Percentiles rank a stretch among this genome's conserved stretches.
Conservation (phyloP, 2,329 filamentous ascomycete genomes). For the Boeremia lycopersici region DNA sequence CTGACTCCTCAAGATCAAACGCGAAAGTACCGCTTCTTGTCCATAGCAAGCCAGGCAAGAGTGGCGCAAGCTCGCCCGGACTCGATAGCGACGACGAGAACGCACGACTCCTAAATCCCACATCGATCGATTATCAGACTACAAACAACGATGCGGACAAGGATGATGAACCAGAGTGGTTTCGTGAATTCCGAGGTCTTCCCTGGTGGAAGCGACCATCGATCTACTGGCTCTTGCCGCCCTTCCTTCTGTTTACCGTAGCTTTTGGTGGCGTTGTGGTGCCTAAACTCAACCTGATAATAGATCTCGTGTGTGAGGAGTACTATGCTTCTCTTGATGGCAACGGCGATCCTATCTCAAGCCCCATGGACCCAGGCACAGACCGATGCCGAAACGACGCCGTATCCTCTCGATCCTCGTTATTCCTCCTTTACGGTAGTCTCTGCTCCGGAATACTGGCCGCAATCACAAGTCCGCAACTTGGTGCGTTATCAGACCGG, state of each 20-base stretch:
- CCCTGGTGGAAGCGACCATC: slow-evolving; percentile 59
- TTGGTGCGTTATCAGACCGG: slow-evolving; percentile 85
- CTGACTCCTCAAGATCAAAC: slow-evolving; percentile 15
- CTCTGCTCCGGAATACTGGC: slow-evolving; percentile 78
- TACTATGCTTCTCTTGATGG: slow-evolving; percentile 70
- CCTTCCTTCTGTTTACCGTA: slow-evolving; percentile 80
- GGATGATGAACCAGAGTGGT: slow-evolving; percentile 35
- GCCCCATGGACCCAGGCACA: slow-evolving; percentile 49
- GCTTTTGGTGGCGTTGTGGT: slow-evolving; percentile 87
- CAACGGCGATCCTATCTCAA: slow-evolving; percentile 44
- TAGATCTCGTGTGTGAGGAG: slow-evolving; percentile 80
- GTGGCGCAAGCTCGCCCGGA: slow-evolving; percentile 20
- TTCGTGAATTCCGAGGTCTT: slow-evolving; percentile 47
- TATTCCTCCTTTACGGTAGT: slow-evolving; percentile 77
- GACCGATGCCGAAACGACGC: slow-evolving; percentile 77
- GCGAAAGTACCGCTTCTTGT: slow-evolving; percentile 17
- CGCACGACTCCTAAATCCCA: slow-evolving; percentile 33
- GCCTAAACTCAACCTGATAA: slow-evolving; percentile 84
- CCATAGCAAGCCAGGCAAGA: slow-evolving; percentile 19
- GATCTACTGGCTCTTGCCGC: slow-evolving; percentile 80
- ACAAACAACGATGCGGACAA: slow-evolving; percentile 14
- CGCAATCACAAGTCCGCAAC: slow-evolving; percentile 78
- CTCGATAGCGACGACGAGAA: slow-evolving; percentile 31
- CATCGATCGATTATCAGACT: slow-evolving; percentile 20
- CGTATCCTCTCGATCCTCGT: slow-evolving; percentile 76